A percentile compares a stretch with the other conserved stretches of the same genome.
These are phyloP conservation scores for Decorospora gaudefroyi DNA, from an alignment of 2,329 filamentous ascomycete genomes.

Conservation along the genomic window DNA sequence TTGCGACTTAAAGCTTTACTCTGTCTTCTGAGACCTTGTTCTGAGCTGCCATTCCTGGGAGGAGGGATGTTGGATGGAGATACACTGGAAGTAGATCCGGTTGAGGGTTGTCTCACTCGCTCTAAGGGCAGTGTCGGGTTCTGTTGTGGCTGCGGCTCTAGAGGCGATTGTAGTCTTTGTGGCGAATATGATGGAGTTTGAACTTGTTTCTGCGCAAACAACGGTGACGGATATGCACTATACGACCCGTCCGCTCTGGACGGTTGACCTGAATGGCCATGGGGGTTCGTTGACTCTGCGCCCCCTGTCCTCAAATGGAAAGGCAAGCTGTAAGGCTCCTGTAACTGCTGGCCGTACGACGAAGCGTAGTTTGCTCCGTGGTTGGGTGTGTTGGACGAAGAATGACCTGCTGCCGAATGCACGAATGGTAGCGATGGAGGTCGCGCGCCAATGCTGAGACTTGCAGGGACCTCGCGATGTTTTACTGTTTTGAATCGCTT, in stretches of 20 bases:
- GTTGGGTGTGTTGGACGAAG: not conserved
- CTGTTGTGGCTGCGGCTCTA: slow-evolving; percentile 5
- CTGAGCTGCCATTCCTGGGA: slow-evolving; percentile 9
- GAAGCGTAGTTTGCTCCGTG: not conserved
- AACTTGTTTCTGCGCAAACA: slow-evolving; percentile 1
- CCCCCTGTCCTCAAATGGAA: not conserved
- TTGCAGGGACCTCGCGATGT: slow-evolving; percentile 7
- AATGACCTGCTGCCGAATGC: not conserved
- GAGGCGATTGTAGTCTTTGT: slow-evolving; percentile 3
- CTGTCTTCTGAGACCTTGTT: slow-evolving; percentile 13
- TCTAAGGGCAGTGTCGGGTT: not conserved
- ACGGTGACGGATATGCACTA: not conserved
- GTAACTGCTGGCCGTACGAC: not conserved
- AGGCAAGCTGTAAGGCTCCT: slow-evolving; percentile 13
- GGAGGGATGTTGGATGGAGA: slow-evolving; percentile 3
- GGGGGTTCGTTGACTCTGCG: not conserved
- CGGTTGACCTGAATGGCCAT: not conserved
- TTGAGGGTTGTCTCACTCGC: slow-evolving; percentile 2
- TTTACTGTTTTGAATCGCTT: slow-evolving; percentile 26
- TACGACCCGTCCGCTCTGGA: not conserved
- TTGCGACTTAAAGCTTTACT: slow-evolving; percentile 10
- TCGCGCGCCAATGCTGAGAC: slow-evolving; percentile 4
- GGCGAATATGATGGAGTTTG: slow-evolving; percentile 1
- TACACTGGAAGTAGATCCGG: not conserved
- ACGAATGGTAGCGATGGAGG: slow-evolving; percentile 4